phyloP scores from a whole-genome alignment of 2,329 filamentous ascomycete species.

The Aureobasidium vineae region DNA sequence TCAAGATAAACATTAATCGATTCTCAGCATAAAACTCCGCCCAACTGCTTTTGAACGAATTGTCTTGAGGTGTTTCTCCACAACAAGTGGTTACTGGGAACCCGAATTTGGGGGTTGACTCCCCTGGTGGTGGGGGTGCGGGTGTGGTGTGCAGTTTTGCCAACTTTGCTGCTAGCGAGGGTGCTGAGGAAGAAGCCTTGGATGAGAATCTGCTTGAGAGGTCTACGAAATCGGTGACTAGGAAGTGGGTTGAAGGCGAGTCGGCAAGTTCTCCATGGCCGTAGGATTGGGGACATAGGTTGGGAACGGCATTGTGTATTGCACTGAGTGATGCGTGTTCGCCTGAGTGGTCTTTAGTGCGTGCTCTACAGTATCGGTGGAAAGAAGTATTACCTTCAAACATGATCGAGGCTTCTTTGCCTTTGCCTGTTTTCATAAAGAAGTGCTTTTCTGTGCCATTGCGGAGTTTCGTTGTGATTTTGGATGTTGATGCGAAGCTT shows the following conservation, averaged over 20 bases:
- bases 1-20: slow-evolving; percentile 65
- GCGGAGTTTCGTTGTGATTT: slow-evolving; percentile 49
- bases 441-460: slow-evolving; percentile 56
- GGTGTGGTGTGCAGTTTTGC: slow-evolving; percentile 75
- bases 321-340: slow-evolving; percentile 83
- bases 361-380: neutral
- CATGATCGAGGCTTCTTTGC: slow-evolving; percentile 62
- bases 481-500: slow-evolving; percentile 62
- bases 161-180: slow-evolving; percentile 69
- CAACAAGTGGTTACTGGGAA: slow-evolving; percentile 86
- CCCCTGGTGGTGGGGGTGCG: slow-evolving; percentile 62
- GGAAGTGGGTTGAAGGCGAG: slow-evolving; percentile 51
- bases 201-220: slow-evolving; percentile 46
- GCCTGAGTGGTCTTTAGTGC: slow-evolving; percentile 48
- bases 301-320: slow-evolving; percentile 68
- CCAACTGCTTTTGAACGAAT: slow-evolving; percentile 71
- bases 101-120: slow-evolving; percentile 66
- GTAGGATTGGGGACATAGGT: slow-evolving; percentile 71
- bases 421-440: slow-evolving; percentile 70
- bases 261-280: slow-evolving; percentile 63
- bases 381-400: slow-evolving; percentile 52
- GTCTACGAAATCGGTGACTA: slow-evolving; percentile 78
- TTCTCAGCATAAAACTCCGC: slow-evolving; percentile 81
- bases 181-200: slow-evolving; percentile 40
- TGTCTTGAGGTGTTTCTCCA: slow-evolving; percentile 79